Evolutionary conservation across 2,329 filamentous ascomycete genomes (phyloP).

Genomic region (Aspergillus candidus): DNA sequence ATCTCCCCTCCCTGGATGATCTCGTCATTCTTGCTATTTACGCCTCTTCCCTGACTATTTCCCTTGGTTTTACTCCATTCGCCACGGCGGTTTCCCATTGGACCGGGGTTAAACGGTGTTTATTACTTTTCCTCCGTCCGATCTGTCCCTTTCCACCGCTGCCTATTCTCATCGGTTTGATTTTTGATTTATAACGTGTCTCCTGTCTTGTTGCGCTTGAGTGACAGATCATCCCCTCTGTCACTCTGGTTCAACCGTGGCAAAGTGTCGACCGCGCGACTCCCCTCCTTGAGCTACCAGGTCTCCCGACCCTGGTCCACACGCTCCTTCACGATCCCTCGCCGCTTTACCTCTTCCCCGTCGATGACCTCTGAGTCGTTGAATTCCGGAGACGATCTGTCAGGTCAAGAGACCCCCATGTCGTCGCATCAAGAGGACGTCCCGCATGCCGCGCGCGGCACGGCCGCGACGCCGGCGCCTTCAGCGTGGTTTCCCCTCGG

Average conservation of each 20-base stretch:
- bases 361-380: slow-evolving; percentile 35
- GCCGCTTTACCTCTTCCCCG: slow-evolving; percentile 16
- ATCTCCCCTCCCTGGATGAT: slow-evolving; percentile 14
- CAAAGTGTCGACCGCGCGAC: slow-evolving; percentile 26
- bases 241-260: slow-evolving; percentile 11
- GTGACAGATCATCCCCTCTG: slow-evolving; percentile 22
- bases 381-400: slow-evolving; percentile 25
- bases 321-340: slow-evolving; percentile 1
- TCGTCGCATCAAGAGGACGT: slow-evolving; percentile 14
- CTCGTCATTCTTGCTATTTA: slow-evolving; percentile 4
- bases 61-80: neutral
- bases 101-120: slow-evolving; percentile 21
- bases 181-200: neutral
- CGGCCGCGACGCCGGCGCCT: slow-evolving; percentile 24
- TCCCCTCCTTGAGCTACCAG: slow-evolving; percentile 17
- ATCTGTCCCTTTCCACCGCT: neutral
- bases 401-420: slow-evolving; percentile 16
- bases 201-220: slow-evolving; percentile 1
- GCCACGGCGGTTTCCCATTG: neutral
- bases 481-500: slow-evolving; percentile 69
- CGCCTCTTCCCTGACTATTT: slow-evolving; percentile 4
- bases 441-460: slow-evolving; percentile 30
- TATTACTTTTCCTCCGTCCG: slow-evolving; percentile 8
- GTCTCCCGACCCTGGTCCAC: slow-evolving; percentile 21
- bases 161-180: neutral